Conservation (phyloP, 1,139 yeast genomes). For the Pichia sp. region DNA sequence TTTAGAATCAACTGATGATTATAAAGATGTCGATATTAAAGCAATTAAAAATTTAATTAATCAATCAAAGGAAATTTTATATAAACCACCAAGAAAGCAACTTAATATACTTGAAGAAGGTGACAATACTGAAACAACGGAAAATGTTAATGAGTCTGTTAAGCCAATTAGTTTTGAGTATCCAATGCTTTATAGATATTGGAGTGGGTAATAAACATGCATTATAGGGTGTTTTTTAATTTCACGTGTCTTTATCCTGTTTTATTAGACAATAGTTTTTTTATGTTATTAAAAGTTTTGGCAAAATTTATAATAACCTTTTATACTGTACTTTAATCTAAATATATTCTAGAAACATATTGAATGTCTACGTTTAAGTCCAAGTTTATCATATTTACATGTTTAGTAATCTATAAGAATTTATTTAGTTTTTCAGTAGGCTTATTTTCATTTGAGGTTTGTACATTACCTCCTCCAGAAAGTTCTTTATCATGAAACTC, state of each 20-base stretch:
- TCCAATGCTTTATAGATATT: constrained; percentile 80
- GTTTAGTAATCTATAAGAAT: constrained; percentile 10
- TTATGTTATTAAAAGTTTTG: neutral
- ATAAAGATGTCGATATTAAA: constrained; percentile 10
- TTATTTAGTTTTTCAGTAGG: constrained; percentile 14
- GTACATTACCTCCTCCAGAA: neutral
- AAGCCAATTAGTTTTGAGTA: constrained; percentile 76
- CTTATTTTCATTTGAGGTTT: neutral
- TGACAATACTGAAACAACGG: constrained; percentile 12
- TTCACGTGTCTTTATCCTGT: neutral
- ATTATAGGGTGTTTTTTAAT: neutral
- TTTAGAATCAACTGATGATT: constrained; percentile 25
- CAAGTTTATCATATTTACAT: neutral
- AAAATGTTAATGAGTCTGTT: constrained; percentile 32
- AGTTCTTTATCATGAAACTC: neutral
- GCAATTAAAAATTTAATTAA: constrained; percentile 31
- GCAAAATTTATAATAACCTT: neutral
- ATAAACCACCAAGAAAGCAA: constrained; percentile 44
- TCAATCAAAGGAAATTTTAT: constrained; percentile 45
- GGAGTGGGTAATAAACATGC: constrained; percentile 50
- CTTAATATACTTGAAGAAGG: constrained; percentile 27
- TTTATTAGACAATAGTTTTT: neutral
- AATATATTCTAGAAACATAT: neutral
- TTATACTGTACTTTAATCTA: neutral
- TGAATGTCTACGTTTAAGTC: neutral